Percentiles rank a stretch among this genome's conserved stretches.
Conservation (phyloP, 2,329 filamentous ascomycete species). For the Pseudogymnoascus sp. region DNA sequence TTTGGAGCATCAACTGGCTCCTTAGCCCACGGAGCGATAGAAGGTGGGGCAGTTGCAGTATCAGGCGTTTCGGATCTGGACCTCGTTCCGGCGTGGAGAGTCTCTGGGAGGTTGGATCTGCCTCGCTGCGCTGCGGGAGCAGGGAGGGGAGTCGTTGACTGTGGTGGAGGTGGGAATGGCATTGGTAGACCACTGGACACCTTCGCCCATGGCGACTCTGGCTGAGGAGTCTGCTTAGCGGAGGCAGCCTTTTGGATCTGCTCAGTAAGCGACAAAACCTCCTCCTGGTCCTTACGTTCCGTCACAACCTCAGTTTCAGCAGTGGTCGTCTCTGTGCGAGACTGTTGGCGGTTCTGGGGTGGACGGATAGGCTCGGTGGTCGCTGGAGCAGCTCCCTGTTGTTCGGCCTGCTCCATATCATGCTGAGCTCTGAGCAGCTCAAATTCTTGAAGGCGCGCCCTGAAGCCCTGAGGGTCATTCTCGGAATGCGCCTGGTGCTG, state of each 20-base stretch:
- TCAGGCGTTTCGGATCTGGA: conserved; percentile 69
- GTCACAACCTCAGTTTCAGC: conserved; percentile 11
- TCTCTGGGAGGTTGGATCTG: conserved; percentile 74
- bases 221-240: conserved; percentile 46
- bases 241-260: conserved; percentile 72
- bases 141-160: conserved; percentile 72
- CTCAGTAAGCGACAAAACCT: conserved; percentile 66
- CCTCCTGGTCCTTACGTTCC: conserved; percentile 26
- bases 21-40: conserved; percentile 91
- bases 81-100: conserved; percentile 45
- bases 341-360: conserved; percentile 20
- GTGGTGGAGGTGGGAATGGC: conserved; percentile 61
- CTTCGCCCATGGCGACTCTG: conserved; percentile 50
- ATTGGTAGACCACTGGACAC: conserved; percentile 63
- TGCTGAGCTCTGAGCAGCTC: conserved; percentile 68
- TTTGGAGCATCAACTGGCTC: conserved; percentile 68
- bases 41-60: conserved; percentile 47
- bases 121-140: conserved; percentile 83
- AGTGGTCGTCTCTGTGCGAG: conserved; percentile 17
- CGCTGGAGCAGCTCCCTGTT: conserved; percentile 27
- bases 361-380: conserved; percentile 25
- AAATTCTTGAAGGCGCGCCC: conserved; percentile 69
- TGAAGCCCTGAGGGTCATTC: conserved; percentile 54
- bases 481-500: conserved; percentile 48
- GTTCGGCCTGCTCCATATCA: conserved; percentile 43